Percentiles rank a stretch among this genome's conserved stretches.
These are phyloP conservation scores for Ascodesmis nigricans DNA, from an alignment of 495 filamentous ascomycete species.

Conservation along the genomic window DNA sequence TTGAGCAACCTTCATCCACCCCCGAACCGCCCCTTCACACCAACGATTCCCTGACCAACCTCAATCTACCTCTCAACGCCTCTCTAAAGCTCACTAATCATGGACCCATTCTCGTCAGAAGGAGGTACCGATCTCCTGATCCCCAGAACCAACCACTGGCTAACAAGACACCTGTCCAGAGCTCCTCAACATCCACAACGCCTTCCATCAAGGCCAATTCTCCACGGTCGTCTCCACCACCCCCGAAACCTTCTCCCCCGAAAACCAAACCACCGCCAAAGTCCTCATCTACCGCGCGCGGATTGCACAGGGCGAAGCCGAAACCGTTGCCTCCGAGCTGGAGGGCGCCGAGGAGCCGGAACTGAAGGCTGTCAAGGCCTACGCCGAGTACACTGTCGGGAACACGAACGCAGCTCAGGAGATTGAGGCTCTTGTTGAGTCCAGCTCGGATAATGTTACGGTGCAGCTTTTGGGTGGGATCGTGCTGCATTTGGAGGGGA, in stretches of 20 bases:
- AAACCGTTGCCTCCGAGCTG: conserved; percentile 46
- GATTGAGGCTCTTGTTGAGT: conserved; percentile 41
- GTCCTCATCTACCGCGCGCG: conserved; percentile 60
- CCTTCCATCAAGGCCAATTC: conserved; percentile 88
- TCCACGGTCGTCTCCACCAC: conserved; percentile 60
- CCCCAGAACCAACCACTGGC: conserved; percentile 2
- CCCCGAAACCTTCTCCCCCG: conserved; percentile 46
- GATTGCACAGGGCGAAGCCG: conserved; percentile 56
- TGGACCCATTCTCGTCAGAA: conserved; percentile 92
- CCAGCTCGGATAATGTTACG: conserved; percentile 45
- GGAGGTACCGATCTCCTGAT: conserved; percentile 32
- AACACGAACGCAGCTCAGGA: conserved; percentile 36
- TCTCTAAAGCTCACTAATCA: conserved; percentile 23
- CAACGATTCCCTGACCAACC: no score
- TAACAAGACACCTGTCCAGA: conserved; percentile 30
- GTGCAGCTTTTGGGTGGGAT: conserved; percentile 65
- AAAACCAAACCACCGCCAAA: conserved; percentile 57
- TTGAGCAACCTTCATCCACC: conserved; percentile 3
- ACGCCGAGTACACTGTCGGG: conserved; percentile 45
- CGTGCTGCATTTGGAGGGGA: conserved; percentile 51
- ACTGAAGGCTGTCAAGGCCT: conserved; percentile 51
- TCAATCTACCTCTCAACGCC: no score
- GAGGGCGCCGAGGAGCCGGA: conserved; percentile 43
- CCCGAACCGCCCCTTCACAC: conserved; percentile 1
- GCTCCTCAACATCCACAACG: conserved; percentile 82